Evolutionary conservation across 768 basidiomycete species (phyloP).

Genomic region (Nidularia sp.): DNA sequence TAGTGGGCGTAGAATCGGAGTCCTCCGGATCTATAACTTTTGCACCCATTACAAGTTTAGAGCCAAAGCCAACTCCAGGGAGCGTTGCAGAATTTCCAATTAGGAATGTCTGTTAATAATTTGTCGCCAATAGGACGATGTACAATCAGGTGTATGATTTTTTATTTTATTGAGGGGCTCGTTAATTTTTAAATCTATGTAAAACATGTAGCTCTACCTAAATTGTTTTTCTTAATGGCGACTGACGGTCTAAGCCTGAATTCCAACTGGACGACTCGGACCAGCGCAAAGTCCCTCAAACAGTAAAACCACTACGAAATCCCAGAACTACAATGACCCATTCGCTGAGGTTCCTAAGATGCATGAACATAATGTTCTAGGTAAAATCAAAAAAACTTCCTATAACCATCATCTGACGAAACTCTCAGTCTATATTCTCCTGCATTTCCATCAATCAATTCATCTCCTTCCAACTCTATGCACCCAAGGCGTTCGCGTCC

Average conservation of each 20-base stretch:
- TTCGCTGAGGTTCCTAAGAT: not conserved
- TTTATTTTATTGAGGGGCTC: no score
- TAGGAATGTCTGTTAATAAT: not conserved
- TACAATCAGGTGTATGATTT: not conserved
- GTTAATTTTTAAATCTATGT: no score
- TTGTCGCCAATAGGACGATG: not conserved
- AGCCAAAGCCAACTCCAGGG: not conserved
- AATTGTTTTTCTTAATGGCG: no score
- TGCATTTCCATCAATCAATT: not conserved
- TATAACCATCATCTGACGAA: not conserved
- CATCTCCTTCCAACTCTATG: constrained; percentile 37
- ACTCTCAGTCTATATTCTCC: not conserved
- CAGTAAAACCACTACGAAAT: not conserved
- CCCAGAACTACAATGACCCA: not conserved
- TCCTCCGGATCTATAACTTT: not conserved
- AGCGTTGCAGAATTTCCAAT: not conserved
- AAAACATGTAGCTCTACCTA: no score
- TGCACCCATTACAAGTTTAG: not conserved
- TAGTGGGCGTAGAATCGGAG: not conserved
- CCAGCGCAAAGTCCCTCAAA: not conserved
- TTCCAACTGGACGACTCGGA: not conserved
- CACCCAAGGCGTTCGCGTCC: constrained; percentile 41
- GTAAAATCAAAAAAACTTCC: not conserved
- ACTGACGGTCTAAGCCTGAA: no score
- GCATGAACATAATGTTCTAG: not conserved